These are phyloP conservation scores for Anisodus tanguticus DNA, from an alignment of 257 asterid species.

Conservation along the genomic window DNA sequence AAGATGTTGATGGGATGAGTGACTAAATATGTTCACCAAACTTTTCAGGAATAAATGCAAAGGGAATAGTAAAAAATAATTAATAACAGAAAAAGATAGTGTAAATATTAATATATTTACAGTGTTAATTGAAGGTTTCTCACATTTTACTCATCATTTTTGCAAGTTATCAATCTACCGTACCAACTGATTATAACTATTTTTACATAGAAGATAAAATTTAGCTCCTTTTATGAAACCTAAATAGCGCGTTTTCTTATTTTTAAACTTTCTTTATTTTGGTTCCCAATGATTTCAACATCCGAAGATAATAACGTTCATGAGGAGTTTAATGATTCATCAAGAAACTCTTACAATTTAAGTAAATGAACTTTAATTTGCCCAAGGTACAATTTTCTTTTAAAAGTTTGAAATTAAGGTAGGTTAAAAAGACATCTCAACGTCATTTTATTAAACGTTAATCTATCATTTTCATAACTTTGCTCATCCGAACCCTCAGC, in stretches of 20 bases:
- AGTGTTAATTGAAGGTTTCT: not conserved
- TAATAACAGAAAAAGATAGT: not conserved
- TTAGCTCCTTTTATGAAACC: not conserved
- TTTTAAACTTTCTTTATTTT: not conserved
- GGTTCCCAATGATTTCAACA: not conserved
- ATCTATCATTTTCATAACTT: constrained; percentile 23
- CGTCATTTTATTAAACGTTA: constrained; percentile 25
- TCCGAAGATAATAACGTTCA: not conserved
- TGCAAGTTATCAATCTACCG: not conserved
- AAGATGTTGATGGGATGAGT: constrained; percentile 1
- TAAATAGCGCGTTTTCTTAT: not conserved
- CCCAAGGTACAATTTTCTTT: constrained; percentile 8
- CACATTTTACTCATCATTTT: constrained; percentile 1
- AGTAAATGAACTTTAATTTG: constrained; percentile 6
- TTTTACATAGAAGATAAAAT: not conserved
- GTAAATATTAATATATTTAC: not conserved
- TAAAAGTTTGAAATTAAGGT: constrained; percentile 7
- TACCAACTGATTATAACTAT: not conserved
- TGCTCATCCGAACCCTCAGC: not conserved
- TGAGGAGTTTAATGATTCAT: not conserved
- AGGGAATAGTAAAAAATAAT: not conserved
- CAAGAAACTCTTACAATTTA: not conserved
- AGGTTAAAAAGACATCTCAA: constrained; percentile 15
- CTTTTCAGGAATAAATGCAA: not conserved
- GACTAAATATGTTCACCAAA: constrained; percentile 25